A percentile compares a stretch with the other conserved stretches of the same genome.
Evolutionary conservation across 139 green algal genomes (phyloP).

Genomic region (Chlorokybus atmophyticus): DNA sequence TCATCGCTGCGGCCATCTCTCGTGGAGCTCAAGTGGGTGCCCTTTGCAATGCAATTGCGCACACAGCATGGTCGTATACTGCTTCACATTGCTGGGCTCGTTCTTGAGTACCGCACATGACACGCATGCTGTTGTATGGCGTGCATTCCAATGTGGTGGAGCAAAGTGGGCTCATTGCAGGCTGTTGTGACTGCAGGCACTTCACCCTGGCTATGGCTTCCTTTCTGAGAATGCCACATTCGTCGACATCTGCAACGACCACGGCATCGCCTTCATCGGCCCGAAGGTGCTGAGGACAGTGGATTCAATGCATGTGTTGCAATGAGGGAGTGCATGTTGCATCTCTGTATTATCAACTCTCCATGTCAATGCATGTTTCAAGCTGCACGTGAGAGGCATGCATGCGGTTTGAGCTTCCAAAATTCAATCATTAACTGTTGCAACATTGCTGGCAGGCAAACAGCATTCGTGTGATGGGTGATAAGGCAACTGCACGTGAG

Average conservation of each 20-base stretch:
- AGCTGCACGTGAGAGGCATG: no score
- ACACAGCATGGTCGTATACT: no score
- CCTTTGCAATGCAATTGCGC: no score
- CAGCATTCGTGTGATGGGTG: conserved; percentile 84
- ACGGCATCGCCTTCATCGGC: conserved; percentile 95
- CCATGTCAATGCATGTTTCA: no score
- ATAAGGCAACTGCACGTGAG: conserved; percentile 85
- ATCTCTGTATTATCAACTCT: no score
- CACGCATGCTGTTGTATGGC: conserved; percentile 16
- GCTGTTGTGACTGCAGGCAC: no score
- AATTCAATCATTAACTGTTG: no score
- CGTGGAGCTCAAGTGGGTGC: no score
- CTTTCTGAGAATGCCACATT: conserved; percentile 88
- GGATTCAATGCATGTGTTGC: no score
- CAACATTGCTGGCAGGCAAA: conserved; percentile 51
- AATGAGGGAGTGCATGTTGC: no score
- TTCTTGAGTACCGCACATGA: conserved; percentile 3
- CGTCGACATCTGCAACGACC: conserved; percentile 89
- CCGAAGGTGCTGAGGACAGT: conserved; percentile 45
- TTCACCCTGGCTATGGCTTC: conserved; percentile 84
- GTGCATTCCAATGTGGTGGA: not conserved
- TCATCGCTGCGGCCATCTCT: conserved; percentile 76
- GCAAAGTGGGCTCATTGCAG: not conserved
- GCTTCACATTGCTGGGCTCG: conserved; percentile 78
- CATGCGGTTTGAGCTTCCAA: no score